Percentiles rank a stretch among this genome's conserved stretches.
Evolutionary conservation across 1,139 yeast genomes (phyloP).

Genomic region (Lodderomyces oxycetoniae): DNA sequence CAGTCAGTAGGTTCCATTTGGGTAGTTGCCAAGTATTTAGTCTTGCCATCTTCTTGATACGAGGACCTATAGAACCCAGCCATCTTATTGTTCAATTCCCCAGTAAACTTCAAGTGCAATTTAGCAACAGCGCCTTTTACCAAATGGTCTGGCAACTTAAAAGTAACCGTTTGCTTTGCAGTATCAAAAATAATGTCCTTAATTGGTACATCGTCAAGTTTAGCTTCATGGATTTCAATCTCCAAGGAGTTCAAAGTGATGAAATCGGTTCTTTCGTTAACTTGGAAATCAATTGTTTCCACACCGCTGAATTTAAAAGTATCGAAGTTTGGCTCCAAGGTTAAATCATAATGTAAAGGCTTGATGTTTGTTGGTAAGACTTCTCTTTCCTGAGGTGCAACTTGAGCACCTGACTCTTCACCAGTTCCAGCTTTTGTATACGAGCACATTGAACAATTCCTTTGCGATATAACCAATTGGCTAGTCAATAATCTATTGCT

Average conservation of each 20-base stretch:
- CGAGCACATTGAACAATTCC: constrained; percentile 15
- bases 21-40: constrained; percentile 68
- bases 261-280: constrained; percentile 47
- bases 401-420: constrained; percentile 12
- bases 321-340: constrained; percentile 68
- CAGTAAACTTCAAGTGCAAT: constrained; percentile 58
- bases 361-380: constrained; percentile 68
- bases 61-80: constrained; percentile 82
- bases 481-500: no score
- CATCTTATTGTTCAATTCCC: constrained; percentile 75
- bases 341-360: constrained; percentile 66
- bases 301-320: constrained; percentile 68
- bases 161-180: constrained; percentile 60
- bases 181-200: constrained; percentile 38
- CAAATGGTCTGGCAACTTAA: constrained; percentile 51
- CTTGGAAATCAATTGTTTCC: constrained; percentile 61
- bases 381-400: constrained; percentile 44
- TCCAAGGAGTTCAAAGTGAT: constrained; percentile 62
- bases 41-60: constrained; percentile 57
- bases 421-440: constrained; percentile 5
- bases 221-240: constrained; percentile 53
- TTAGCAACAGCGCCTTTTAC: constrained; percentile 37
- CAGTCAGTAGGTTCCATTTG: constrained; percentile 92
- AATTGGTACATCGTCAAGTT: constrained; percentile 35
- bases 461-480: constrained; percentile 3